These are phyloP conservation scores for Cordia subcordata DNA, from an alignment of 257 asterid genomes.

Conservation along the genomic window DNA sequence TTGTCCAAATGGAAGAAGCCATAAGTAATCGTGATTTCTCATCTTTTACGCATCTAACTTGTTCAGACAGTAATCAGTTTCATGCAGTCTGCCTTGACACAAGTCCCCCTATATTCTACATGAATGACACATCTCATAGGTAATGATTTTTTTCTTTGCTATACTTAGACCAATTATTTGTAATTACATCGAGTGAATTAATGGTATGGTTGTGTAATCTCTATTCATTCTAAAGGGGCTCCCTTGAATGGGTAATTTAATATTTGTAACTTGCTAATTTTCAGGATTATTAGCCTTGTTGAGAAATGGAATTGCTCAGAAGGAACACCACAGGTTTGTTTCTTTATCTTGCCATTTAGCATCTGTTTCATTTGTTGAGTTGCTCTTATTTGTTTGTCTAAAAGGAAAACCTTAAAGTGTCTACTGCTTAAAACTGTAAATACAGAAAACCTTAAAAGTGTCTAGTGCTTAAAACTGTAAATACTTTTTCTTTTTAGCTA, in stretches of 20 bases:
- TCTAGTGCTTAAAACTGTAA: no score
- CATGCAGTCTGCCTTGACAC: conserved; percentile 98
- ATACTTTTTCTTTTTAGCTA: no score
- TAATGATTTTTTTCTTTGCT: conserved; percentile 15
- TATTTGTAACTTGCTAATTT: conserved; percentile 21
- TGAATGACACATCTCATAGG: conserved; percentile 99
- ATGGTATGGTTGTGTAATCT: background rate
- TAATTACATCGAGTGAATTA: background rate
- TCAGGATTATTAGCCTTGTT: conserved; percentile 65
- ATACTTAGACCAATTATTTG: no score
- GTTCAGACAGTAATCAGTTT: conserved; percentile 95
- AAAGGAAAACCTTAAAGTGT: no score
- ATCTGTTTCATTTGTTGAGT: background rate
- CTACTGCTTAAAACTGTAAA: no score
- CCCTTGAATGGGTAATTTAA: conserved; percentile 1
- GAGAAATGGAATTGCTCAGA: conserved; percentile 78
- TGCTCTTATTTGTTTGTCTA: background rate
- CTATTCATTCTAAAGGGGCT: background rate
- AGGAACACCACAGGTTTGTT: conserved; percentile 82
- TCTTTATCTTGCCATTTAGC: background rate
- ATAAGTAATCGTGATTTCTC: conserved; percentile 75
- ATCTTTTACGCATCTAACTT: conserved; percentile 67
- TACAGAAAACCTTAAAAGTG: no score
- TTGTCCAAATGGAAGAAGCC: conserved; percentile 90
- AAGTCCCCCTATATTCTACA: conserved; percentile 90